A percentile compares a stretch with the other conserved stretches of the same genome.
phyloP scores from a whole-genome alignment of 768 basidiomycete species.

The Amanita fuliginea region DNA sequence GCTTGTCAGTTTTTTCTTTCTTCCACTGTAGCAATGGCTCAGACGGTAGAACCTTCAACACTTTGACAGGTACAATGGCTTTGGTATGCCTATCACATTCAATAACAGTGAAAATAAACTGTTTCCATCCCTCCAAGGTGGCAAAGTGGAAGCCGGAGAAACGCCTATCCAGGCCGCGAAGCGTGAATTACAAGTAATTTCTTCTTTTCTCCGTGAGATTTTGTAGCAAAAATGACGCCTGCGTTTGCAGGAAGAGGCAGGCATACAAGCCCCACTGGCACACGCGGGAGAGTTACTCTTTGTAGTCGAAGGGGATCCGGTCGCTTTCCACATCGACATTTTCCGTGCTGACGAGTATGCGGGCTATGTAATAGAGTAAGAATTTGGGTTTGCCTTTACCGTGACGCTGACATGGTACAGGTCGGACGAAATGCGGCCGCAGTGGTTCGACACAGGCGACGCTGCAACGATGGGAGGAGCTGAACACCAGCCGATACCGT shows the following conservation, averaged over 20 bases:
- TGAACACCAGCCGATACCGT: slow-evolving; percentile 39
- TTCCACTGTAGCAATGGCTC: neutral
- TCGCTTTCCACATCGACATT: slow-evolving; percentile 63
- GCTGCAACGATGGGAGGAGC: neutral
- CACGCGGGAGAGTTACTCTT: slow-evolving; percentile 62
- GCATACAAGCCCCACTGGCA: slow-evolving; percentile 53
- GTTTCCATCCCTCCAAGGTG: slow-evolving; percentile 25
- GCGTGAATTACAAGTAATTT: slow-evolving; percentile 65
- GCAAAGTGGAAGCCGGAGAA: slow-evolving; percentile 75
- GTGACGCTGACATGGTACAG: slow-evolving; percentile 23
- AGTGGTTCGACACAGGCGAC: slow-evolving; percentile 52
- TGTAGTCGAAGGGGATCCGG: slow-evolving; percentile 36
- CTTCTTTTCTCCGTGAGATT: too few relatives aligned
- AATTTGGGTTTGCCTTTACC: slow-evolving; percentile 4
- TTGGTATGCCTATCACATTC: slow-evolving; percentile 31
- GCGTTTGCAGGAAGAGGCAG: slow-evolving; percentile 76
- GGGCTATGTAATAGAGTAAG: slow-evolving; percentile 60
- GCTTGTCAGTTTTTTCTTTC: slow-evolving; percentile 31
- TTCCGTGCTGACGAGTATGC: slow-evolving; percentile 53
- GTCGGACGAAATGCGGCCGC: slow-evolving; percentile 80
- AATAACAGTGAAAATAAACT: neutral
- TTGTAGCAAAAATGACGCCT: slow-evolving; percentile 4
- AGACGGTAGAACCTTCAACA: slow-evolving; percentile 17
- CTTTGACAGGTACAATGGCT: slow-evolving; percentile 59
- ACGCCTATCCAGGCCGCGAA: slow-evolving; percentile 55